These are phyloP conservation scores for Monosporozyma aquatica DNA, from an alignment of 805 yeast species.

Conservation along the genomic window DNA sequence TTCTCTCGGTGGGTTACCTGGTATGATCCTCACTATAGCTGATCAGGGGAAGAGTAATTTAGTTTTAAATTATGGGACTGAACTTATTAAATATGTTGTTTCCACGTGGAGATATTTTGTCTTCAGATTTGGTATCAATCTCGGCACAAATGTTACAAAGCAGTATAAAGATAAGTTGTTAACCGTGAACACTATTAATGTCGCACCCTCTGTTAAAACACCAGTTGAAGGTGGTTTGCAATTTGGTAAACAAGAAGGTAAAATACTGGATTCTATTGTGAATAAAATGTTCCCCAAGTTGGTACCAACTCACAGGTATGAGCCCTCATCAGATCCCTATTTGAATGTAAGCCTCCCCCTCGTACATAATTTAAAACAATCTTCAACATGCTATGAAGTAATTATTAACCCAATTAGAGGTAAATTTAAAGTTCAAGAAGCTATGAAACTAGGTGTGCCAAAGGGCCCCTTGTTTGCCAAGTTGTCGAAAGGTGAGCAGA, in stretches of 20 bases:
- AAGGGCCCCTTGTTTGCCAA: conserved; percentile 50
- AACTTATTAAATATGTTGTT: conserved; percentile 45
- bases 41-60: conserved; percentile 62
- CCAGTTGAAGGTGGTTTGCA: background rate
- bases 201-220: background rate
- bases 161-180: conserved; percentile 30
- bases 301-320: conserved; percentile 30
- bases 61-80: conserved; percentile 45
- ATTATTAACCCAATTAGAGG: conserved; percentile 65
- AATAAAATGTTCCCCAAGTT: conserved; percentile 51
- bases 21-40: conserved; percentile 69
- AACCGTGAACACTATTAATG: conserved; percentile 26
- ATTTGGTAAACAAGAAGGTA: conserved; percentile 6
- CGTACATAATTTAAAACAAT: conserved; percentile 1
- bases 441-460: conserved; percentile 59
- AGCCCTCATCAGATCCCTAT: conserved; percentile 31
- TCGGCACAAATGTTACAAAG: conserved; percentile 28
- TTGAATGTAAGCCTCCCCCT: conserved; percentile 28
- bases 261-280: conserved; percentile 27
- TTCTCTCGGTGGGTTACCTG: conserved; percentile 87
- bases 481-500: conserved; percentile 51
- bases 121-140: conserved; percentile 60
- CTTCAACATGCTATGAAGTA: conserved; percentile 59
- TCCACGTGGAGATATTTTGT: conserved; percentile 84
- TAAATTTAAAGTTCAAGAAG: conserved; percentile 57